These are phyloP conservation scores for Daucus carota DNA, from an alignment of 129 eudicot genomes.

Conservation along the genomic window DNA sequence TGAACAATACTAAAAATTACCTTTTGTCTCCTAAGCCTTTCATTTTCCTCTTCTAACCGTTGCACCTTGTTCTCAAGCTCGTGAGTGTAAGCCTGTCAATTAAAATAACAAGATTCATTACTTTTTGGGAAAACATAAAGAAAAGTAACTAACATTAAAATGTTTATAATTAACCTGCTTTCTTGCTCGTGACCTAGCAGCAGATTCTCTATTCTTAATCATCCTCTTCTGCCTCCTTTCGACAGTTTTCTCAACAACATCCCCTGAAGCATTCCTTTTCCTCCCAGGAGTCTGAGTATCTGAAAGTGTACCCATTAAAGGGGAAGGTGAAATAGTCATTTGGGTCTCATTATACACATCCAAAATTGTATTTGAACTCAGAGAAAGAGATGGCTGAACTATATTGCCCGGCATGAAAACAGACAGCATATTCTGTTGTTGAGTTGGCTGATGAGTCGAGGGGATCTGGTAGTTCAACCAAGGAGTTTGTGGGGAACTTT, in stretches of 20 bases:
- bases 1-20: conserved; percentile 27
- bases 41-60: conserved; percentile 92
- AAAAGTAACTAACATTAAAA: conserved; percentile 1
- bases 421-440: conserved; percentile 34
- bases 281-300: conserved; percentile 77
- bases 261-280: conserved; percentile 68
- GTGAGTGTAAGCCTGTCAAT: conserved; percentile 82
- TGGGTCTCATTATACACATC: conserved; percentile 61
- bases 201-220: conserved; percentile 96
- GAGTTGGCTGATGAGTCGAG: conserved; percentile 24
- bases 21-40: conserved; percentile 77
- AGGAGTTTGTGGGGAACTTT: conserved; percentile 38
- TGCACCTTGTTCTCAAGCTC: conserved; percentile 94
- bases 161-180: conserved; percentile 54
- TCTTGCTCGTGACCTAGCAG: conserved; percentile 95
- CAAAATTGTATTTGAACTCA: conserved; percentile 46
- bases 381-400: conserved; percentile 46
- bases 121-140: conserved; percentile 1
- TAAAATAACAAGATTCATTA: conserved; percentile 6
- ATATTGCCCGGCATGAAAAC: conserved; percentile 61
- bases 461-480: conserved; percentile 57
- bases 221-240: conserved; percentile 99
- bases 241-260: conserved; percentile 76
- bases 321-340: conserved; percentile 60
- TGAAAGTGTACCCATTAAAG: conserved; percentile 71